Percentiles rank a stretch among this genome's conserved stretches.
These are phyloP conservation scores for Aspergillus intermedius DNA, from an alignment of 2,329 filamentous ascomycete genomes.

Conservation along the genomic window DNA sequence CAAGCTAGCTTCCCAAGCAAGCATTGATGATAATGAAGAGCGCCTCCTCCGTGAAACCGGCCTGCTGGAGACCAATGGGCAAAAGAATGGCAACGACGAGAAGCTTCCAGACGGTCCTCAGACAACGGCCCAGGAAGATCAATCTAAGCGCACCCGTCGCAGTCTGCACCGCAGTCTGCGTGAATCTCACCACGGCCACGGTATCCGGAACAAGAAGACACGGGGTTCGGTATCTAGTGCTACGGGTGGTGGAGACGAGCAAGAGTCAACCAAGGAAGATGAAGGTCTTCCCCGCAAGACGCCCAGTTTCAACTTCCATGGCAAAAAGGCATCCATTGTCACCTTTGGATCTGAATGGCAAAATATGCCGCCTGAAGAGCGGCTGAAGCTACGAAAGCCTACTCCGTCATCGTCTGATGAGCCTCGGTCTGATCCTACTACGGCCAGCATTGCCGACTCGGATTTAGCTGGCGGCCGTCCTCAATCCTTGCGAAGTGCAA, in stretches of 20 bases:
- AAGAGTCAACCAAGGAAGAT: slow-evolving; percentile 40
- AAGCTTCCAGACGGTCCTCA: slow-evolving; percentile 33
- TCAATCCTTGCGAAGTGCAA: slow-evolving; percentile 58
- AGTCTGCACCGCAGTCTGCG: slow-evolving; percentile 86
- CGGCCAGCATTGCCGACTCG: slow-evolving; percentile 22
- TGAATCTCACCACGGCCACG: slow-evolving; percentile 63
- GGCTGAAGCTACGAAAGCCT: slow-evolving; percentile 56
- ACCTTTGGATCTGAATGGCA: slow-evolving; percentile 93
- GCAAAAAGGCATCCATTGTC: slow-evolving; percentile 95
- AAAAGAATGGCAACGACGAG: slow-evolving; percentile 39
- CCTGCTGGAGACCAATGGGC: slow-evolving; percentile 47
- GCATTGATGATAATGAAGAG: slow-evolving; percentile 60
- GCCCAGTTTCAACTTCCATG: slow-evolving; percentile 91
- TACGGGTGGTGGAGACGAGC: slow-evolving; percentile 47
- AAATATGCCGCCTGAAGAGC: slow-evolving; percentile 66
- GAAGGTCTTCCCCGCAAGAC: slow-evolving; percentile 71
- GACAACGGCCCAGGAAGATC: slow-evolving; percentile 40
- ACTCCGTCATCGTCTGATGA: slow-evolving; percentile 34
- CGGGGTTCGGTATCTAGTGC: slow-evolving; percentile 63
- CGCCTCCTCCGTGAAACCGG: slow-evolving; percentile 63
- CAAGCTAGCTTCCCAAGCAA: slow-evolving; percentile 28
- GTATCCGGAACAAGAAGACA: slow-evolving; percentile 67
- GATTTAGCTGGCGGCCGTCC: slow-evolving; percentile 44
- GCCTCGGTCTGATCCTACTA: slow-evolving; percentile 27
- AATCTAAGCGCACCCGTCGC: slow-evolving; percentile 64